A percentile compares a stretch with the other conserved stretches of the same genome.
These are phyloP conservation scores for Juncus effusus DNA, from an alignment of 176 grass and related monocot species.

Conservation along the genomic window DNA sequence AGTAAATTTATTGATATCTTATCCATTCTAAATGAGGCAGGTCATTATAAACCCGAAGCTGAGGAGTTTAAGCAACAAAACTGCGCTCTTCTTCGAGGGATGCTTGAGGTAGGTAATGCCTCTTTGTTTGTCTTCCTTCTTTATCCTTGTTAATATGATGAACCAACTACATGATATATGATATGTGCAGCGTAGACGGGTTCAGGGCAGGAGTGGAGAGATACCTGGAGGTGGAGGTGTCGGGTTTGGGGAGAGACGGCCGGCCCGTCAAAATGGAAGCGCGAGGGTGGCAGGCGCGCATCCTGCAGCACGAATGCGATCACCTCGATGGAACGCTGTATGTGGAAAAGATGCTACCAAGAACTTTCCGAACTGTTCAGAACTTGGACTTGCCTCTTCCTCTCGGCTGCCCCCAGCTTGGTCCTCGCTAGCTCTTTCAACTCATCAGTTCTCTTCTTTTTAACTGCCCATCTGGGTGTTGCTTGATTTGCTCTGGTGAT, in stretches of 20 bases:
- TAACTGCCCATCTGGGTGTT: not conserved
- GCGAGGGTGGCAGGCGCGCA: conserved; percentile 86
- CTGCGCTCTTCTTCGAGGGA: conserved; percentile 78
- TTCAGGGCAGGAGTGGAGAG: conserved; percentile 70
- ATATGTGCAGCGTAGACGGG: conserved; percentile 69
- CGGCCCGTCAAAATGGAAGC: conserved; percentile 62
- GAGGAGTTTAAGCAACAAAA: conserved; percentile 63
- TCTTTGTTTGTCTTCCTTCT: not conserved
- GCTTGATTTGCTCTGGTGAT: not conserved
- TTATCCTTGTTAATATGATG: not conserved
- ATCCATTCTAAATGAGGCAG: conserved; percentile 27
- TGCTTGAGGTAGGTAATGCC: conserved; percentile 62
- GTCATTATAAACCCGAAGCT: conserved; percentile 87
- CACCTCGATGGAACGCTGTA: conserved; percentile 87
- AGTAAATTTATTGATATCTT: conserved; percentile 5
- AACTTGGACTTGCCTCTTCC: conserved; percentile 78
- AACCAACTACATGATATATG: not conserved
- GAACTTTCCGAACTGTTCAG: conserved; percentile 75
- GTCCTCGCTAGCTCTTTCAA: conserved; percentile 31
- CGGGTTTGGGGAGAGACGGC: conserved; percentile 66
- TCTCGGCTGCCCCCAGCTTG: conserved; percentile 55
- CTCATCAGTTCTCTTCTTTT: not conserved
- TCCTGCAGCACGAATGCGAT: conserved; percentile 91
- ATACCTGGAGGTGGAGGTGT: conserved; percentile 83
- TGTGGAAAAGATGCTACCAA: conserved; percentile 88